A percentile compares a stretch with the other conserved stretches of the same genome.
phyloP scores from a whole-genome alignment of 1,284 basidiomycete genomes.

The Malassezia yamatoensis region DNA sequence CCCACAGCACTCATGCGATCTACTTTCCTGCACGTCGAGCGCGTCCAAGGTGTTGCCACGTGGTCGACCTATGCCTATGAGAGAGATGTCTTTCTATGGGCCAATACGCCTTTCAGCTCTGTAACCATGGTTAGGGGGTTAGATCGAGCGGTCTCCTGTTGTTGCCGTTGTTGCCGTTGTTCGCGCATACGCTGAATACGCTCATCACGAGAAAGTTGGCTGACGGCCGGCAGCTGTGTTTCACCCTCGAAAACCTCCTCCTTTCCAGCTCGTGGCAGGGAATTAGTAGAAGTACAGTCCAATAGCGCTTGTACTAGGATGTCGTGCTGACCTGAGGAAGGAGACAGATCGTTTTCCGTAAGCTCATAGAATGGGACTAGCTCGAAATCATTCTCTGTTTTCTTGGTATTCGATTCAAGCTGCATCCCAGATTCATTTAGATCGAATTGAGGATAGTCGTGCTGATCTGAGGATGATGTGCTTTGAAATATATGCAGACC shows the following conservation, averaged over 20 bases:
- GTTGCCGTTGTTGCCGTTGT: neutral
- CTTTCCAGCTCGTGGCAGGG: conserved; percentile 31
- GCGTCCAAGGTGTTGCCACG: conserved; percentile 1
- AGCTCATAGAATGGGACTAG: neutral
- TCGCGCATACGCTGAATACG: conserved; percentile 21
- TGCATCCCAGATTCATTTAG: neutral
- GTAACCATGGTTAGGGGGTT: conserved; percentile 4
- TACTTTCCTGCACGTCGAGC: neutral
- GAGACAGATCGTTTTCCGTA: too few species aligned
- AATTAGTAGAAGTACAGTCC: conserved; percentile 26
- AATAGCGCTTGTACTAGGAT: conserved; percentile 18
- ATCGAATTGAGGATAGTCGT: too few species aligned
- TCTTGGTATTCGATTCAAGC: neutral
- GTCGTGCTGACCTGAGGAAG: neutral
- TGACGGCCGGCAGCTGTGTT: conserved; percentile 15
- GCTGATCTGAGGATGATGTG: neutral
- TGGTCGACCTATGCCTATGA: conserved; percentile 1
- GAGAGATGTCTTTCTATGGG: neutral
- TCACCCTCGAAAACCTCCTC: conserved; percentile 41
- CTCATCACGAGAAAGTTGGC: conserved; percentile 25
- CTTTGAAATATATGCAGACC: conserved; percentile 22
- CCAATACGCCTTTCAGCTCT: conserved; percentile 14
- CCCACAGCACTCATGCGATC: neutral
- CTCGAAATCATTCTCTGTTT: neutral
- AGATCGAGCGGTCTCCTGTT: neutral